These are phyloP conservation scores for Hordeum pubiflorum DNA, from an alignment of 202 grass and related monocot species.

Conservation along the genomic window DNA sequence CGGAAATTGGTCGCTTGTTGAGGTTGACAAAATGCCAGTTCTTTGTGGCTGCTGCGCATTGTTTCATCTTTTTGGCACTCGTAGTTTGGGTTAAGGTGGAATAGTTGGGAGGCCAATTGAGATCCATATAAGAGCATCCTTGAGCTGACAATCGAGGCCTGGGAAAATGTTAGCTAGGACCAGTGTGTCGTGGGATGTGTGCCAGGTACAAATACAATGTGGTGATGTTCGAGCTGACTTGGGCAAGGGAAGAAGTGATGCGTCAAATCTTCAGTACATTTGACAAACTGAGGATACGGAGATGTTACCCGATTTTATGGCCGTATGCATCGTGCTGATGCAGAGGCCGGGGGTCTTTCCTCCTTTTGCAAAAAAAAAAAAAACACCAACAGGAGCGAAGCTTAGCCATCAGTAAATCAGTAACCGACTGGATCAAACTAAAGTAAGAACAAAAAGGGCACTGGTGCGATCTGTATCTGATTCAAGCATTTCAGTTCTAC, in stretches of 20 bases:
- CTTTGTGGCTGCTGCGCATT: not conserved
- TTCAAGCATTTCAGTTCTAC: conserved; percentile 2
- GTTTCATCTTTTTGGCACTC: not conserved
- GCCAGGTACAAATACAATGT: conserved; percentile 23
- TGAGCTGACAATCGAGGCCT: not conserved
- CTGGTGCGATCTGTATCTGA: not conserved
- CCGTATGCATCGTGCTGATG: too few species aligned
- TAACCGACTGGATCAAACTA: not conserved
- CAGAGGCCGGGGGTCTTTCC: too few species aligned
- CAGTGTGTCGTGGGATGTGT: not conserved
- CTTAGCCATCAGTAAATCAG: not conserved
- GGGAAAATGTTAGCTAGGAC: not conserved
- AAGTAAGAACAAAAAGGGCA: not conserved
- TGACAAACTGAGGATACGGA: not conserved
- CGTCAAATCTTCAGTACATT: not conserved
- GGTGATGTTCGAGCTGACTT: not conserved
- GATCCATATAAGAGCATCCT: not conserved
- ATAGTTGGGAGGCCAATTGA: not conserved
- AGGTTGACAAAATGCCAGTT: conserved; percentile 12
- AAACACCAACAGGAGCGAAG: not conserved
- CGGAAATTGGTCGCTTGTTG: not conserved
- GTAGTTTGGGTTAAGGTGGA: conserved; percentile 2
- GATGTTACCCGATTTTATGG: not conserved
- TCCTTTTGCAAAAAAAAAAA: too few species aligned
- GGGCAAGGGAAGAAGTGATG: not conserved